Conservation (phyloP, 306 rosid species). For the Rosa persica region DNA sequence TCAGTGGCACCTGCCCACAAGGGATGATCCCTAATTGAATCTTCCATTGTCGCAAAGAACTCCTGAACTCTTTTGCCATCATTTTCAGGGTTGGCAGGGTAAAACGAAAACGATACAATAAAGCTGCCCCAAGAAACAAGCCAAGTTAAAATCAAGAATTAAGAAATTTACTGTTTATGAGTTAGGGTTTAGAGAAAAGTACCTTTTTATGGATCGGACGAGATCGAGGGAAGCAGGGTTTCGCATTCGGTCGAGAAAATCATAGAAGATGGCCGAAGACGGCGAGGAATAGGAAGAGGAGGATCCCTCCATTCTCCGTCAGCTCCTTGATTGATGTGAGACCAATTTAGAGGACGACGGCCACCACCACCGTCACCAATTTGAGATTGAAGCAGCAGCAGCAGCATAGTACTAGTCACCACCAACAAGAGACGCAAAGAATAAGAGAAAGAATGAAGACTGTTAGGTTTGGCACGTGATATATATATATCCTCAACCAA, state of each 20-base stretch:
- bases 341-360: background rate
- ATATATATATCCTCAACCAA: too few species aligned
- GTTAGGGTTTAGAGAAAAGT: background rate
- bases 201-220: constrained; percentile 74
- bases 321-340: background rate
- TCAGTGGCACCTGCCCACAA: constrained; percentile 62
- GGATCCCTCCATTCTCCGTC: constrained; percentile 39
- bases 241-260: constrained; percentile 77
- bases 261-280: constrained; percentile 46
- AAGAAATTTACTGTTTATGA: background rate
- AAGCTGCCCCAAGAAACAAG: constrained; percentile 28
- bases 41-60: constrained; percentile 45
- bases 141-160: background rate
- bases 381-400: constrained; percentile 7
- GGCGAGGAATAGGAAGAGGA: constrained; percentile 24
- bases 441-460: background rate
- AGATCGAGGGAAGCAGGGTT: constrained; percentile 72
- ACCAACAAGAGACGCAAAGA: background rate
- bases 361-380: background rate
- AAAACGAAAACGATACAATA: constrained; percentile 46
- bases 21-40: constrained; percentile 49
- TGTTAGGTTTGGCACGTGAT: constrained; percentile 31
- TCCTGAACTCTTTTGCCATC: constrained; percentile 50
- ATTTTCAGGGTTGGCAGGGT: constrained; percentile 39
- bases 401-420: background rate